Base-by-base conservation (phyloP, 306 rosid genomes). In the Citrullus mucosospermus region DNA sequence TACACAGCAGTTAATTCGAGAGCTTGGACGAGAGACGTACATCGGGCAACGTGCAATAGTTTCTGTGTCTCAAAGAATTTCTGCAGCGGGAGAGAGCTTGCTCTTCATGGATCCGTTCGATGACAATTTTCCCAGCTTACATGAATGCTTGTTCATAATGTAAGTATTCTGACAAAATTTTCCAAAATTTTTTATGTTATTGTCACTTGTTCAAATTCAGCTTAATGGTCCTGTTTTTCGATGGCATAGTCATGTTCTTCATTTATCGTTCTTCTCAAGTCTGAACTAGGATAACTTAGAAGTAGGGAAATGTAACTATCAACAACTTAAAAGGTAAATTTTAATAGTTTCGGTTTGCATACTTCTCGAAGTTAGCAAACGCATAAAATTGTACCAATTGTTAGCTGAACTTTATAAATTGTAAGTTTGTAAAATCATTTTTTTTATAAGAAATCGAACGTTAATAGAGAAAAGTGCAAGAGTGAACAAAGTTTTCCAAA, bases 71-170 rank as follows among this genome's bases (percentile, higher is more conserved):
- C 92, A 92, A 82, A 89, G 88, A 85, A 84, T 92, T 80, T 85
- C 90, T 78, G 84, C 84, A 43, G 85, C 84, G 66, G 93, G 91
- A 18, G 98, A 95, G 61, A 89, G 87, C 62, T 87, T 92, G 79
- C 96, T 95, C 79, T 89, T 88, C 89, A 78, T 88, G 38, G 98
- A 95, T 89, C 97, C 97, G 63, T 95, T 92, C 82, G 96, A 92
- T 79, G 89, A 83, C 20, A 84, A 82, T 82, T 95, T 91, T 85
- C 87, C 97, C 78, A 69, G 70, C 80, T 82, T 88, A 88, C 90
- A 95, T 63, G 89, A 87, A 57, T 84, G 85, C 78, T 88, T 92
- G 92, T 92, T 90, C 88, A 78, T 77, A 74, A 85, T 92, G 98
- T 95, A 85, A 91, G 97, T 87, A 75, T 74, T 83, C 57, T 20